Evolutionary conservation across 441 rosid genomes (phyloP).

Genomic region (Erodium texanum): DNA sequence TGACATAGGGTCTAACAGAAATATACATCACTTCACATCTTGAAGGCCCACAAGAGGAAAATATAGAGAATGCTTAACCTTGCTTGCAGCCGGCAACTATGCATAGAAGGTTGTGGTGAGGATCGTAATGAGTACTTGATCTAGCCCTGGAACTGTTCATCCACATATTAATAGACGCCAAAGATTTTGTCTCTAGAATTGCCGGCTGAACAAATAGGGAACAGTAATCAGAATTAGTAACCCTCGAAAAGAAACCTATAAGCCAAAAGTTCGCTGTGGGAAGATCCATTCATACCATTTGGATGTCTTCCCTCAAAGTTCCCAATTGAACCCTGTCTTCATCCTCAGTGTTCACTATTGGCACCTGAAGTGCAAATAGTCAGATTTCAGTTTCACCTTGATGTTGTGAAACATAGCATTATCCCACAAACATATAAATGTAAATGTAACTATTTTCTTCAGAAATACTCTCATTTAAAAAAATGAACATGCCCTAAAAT

Average conservation of each 20-base stretch:
- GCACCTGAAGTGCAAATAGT: conserved; percentile 46
- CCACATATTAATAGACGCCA: conserved; percentile 79
- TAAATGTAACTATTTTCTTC: conserved; percentile 44
- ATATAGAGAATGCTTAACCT: conserved; percentile 31
- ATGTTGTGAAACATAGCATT: background rate
- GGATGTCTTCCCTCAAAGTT: conserved; percentile 57
- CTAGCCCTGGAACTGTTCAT: conserved; percentile 71
- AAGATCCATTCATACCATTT: conserved; percentile 29
- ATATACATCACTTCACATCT: background rate
- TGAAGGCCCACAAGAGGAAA: background rate
- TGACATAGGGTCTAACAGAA: background rate
- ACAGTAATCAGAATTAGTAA: conserved; percentile 10
- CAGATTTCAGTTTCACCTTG: conserved; percentile 10
- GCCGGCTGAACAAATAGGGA: conserved; percentile 44
- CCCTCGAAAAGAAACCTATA: background rate
- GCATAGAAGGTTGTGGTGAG: conserved; percentile 80
- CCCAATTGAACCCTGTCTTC: conserved; percentile 58
- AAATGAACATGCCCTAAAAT: conserved; percentile 6
- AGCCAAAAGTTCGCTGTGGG: background rate
- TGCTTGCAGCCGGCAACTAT: conserved; percentile 64
- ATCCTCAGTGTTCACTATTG: conserved; percentile 59
- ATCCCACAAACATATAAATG: background rate
- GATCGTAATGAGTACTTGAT: conserved; percentile 82
- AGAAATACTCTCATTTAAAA: conserved; percentile 26
- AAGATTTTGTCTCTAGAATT: conserved; percentile 39